A percentile compares a stretch with the other conserved stretches of the same genome.
Conservation (phyloP, 257 asterid species). For the Datura wrightii region DNA sequence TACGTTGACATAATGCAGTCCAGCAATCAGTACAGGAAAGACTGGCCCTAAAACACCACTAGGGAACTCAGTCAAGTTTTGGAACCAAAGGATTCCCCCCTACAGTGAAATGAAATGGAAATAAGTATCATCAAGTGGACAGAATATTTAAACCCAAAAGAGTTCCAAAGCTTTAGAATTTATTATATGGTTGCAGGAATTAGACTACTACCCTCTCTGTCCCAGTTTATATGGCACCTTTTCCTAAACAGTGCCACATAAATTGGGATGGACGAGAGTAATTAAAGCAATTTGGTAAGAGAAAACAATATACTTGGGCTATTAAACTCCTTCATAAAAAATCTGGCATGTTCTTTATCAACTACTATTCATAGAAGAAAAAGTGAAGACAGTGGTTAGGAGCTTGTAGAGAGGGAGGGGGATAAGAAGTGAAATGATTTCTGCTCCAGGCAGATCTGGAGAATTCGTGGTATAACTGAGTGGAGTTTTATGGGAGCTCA, state of each 20-base stretch:
- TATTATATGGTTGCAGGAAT: not conserved
- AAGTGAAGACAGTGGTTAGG: not conserved
- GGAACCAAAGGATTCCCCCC: slow-evolving; percentile 96
- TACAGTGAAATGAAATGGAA: slow-evolving; percentile 31
- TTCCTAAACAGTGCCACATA: not conserved
- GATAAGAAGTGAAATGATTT: not conserved
- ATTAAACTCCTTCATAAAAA: not conserved
- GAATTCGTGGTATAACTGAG: not conserved
- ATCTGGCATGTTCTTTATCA: not conserved
- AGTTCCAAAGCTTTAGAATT: not conserved
- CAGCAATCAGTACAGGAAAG: slow-evolving; percentile 74
- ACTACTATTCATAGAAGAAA: not conserved
- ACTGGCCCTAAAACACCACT: slow-evolving; percentile 77
- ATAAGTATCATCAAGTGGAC: slow-evolving; percentile 18
- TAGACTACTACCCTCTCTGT: not conserved
- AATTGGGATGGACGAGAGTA: not conserved
- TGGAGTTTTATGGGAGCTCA: not conserved
- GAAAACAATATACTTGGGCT: not conserved
- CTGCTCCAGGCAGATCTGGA: not conserved
- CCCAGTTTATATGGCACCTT: not conserved
- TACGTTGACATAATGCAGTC: slow-evolving; percentile 70
- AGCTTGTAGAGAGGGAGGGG: not conserved
- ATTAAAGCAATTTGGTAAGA: not conserved
- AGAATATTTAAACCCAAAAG: not conserved
- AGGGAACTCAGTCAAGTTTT: slow-evolving; percentile 77